Evolutionary conservation across 371 early-diverging fungal genomes (phyloP).

Genomic region (Lichtheimia ornata): DNA sequence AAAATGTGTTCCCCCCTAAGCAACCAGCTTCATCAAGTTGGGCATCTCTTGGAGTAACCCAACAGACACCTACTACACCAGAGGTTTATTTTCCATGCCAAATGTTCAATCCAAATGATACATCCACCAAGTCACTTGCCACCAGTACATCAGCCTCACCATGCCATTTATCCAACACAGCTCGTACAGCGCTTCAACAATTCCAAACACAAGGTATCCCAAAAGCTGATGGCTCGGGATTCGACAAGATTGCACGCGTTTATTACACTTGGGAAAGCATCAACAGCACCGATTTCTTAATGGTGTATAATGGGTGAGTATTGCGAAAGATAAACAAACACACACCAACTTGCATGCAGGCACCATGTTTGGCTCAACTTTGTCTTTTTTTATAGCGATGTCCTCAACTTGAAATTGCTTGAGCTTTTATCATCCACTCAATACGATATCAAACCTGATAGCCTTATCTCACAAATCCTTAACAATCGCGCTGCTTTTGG

Average conservation of each 20-base stretch:
- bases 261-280: constrained; percentile 76
- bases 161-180: constrained; percentile 60
- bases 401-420: constrained; percentile 40
- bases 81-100: constrained; percentile 75
- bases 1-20: constrained; percentile 31
- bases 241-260: constrained; percentile 53
- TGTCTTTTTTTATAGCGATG: constrained; percentile 24
- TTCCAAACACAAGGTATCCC: constrained; percentile 38
- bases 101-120: constrained; percentile 49
- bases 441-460: constrained; percentile 21
- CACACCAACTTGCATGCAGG: constrained; percentile 2
- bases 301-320: constrained; percentile 74
- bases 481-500: constrained; percentile 19
- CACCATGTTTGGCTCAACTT: neutral
- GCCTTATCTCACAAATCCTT: constrained; percentile 32
- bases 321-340: constrained; percentile 2
- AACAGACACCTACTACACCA: constrained; percentile 17
- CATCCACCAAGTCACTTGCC: constrained; percentile 42
- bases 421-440: constrained; percentile 28
- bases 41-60: constrained; percentile 18
- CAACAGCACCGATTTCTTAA: constrained; percentile 35
- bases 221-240: constrained; percentile 15
- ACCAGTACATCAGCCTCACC: constrained; percentile 46
- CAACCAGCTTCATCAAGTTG: neutral
- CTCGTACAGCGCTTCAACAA: constrained; percentile 32